Base-by-base conservation (phyloP, 495 filamentous ascomycete genomes). In the Niebla homalea region DNA sequence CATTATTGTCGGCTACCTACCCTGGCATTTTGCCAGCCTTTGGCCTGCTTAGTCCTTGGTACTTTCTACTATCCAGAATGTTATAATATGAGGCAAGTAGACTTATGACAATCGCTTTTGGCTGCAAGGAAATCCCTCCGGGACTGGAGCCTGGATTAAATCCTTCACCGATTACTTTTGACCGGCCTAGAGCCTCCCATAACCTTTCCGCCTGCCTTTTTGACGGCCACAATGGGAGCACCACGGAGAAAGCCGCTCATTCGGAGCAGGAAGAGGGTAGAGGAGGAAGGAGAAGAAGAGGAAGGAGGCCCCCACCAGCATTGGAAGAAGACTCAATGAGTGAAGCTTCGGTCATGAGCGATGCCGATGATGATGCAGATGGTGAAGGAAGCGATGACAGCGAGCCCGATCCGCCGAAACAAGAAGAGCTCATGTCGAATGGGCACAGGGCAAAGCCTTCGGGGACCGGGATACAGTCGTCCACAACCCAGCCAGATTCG, bases 281-380 rank as follows among this genome's bases (percentile, higher is more conserved):
- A 89, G 59, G 87, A 94, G 56, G 87, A 92, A 56, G 84, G 79
- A 52, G 73, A 75, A 57, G 80, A 83, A 57, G 78, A 83, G 50
- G 83, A 81, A 53, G 78, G 77, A 48, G 77, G 73, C 41, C 70
- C 83, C 48, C 69, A 50, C 77, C 78, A 44, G 83, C 84, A 29
- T 57, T 84, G 20, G 84, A 85, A 36, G 85, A 94, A 59, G 86
- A 90, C 65, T 89, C 85, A 23, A 61, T 89, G 65, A 90, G 83
- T 61, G 87, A 92, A 59, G 83, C 78, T 32, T 89, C 87, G 23
- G 71, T 79, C 53, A 73, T 74, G 44, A 89, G 77, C 61, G 85
- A 88, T 50, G 81, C 81, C 25, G 81, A 84, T 41, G 83, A 87
- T 51, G 84, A 84, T 60, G 85, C 83, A 52, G 84, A 88, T 62